A percentile compares a stretch with the other conserved stretches of the same genome.
These are phyloP conservation scores for Chlorella sp. DNA, from an alignment of 139 green algal species.

Conservation along the genomic window DNA sequence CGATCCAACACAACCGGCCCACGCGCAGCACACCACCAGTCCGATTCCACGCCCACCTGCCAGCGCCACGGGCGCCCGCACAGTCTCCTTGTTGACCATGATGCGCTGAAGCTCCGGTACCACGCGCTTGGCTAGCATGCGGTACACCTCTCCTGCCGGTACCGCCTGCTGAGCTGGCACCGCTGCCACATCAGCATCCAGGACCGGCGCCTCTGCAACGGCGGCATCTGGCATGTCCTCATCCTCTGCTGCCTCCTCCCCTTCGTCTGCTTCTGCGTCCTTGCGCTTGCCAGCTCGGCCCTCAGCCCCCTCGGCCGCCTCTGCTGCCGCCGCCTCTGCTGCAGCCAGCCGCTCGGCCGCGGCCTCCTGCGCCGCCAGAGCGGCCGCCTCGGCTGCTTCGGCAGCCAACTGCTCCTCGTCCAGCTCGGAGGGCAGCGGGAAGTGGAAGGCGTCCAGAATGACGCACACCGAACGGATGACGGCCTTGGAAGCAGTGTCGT, in stretches of 20 bases:
- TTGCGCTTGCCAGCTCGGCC: not conserved
- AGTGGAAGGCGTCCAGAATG: slow-evolving; percentile 88
- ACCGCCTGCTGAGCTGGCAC: slow-evolving; percentile 15
- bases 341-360: not conserved
- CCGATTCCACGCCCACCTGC: slow-evolving; percentile 34
- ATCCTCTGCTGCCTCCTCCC: slow-evolving; percentile 1
- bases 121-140: slow-evolving; percentile 34
- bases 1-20: too few species aligned
- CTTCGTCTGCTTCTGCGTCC: not conserved
- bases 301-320: not conserved
- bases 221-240: slow-evolving; percentile 27
- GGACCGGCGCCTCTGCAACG: slow-evolving; percentile 23
- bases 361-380: not conserved
- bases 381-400: slow-evolving; percentile 6
- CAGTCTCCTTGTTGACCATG: slow-evolving; percentile 59
- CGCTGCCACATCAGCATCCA: slow-evolving; percentile 1
- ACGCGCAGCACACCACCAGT: not conserved
- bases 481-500: slow-evolving; percentile 44
- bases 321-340: slow-evolving; percentile 2
- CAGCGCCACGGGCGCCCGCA: slow-evolving; percentile 77
- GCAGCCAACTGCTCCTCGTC: slow-evolving; percentile 18
- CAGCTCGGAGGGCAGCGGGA: slow-evolving; percentile 49
- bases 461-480: slow-evolving; percentile 72
- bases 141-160: slow-evolving; percentile 27
- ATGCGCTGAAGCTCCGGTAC: slow-evolving; percentile 67